Percentiles rank a stretch among this genome's conserved stretches.
These are phyloP conservation scores for Ambrosia artemisiifolia DNA, from an alignment of 129 eudicot genomes.

Conservation along the genomic window DNA sequence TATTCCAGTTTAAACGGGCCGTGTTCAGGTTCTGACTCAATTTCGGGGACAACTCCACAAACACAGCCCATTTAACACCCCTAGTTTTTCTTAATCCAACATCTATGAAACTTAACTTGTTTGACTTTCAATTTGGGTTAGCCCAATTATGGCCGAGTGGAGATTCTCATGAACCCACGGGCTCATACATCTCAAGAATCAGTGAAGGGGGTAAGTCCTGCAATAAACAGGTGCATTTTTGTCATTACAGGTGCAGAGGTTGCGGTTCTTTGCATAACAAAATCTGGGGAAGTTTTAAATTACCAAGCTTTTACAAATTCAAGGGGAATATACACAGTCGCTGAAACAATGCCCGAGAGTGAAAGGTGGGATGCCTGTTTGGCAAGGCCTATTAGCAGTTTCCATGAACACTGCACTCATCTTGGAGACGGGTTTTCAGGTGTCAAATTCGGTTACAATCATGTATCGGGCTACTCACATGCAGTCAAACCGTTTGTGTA, in stretches of 20 bases:
- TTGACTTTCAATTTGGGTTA: neutral
- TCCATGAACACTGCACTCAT: conserved; percentile 77
- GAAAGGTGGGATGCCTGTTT: conserved; percentile 96
- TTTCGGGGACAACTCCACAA: neutral
- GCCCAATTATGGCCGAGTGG: neutral
- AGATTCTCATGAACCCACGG: neutral
- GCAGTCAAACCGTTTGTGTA: conserved; percentile 81
- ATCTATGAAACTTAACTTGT: neutral
- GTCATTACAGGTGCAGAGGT: conserved; percentile 86
- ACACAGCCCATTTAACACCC: neutral
- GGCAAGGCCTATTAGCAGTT: conserved; percentile 95
- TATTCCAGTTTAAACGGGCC: neutral
- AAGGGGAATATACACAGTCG: conserved; percentile 80
- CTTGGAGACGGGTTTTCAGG: conserved; percentile 77
- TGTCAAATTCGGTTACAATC: conserved; percentile 76
- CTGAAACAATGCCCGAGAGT: conserved; percentile 98
- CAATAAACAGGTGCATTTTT: neutral
- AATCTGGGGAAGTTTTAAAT: conserved; percentile 87
- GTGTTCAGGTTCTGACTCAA: neutral
- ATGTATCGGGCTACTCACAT: conserved; percentile 71
- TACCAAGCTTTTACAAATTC: conserved; percentile 92
- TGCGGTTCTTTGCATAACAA: conserved; percentile 99
- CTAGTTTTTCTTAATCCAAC: neutral
- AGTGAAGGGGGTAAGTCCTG: neutral
- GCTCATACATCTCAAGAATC: neutral